A percentile compares a stretch with the other conserved stretches of the same genome.
Conservation (phyloP, 2,329 filamentous ascomycete genomes). For the Aureobasidium sp. region DNA sequence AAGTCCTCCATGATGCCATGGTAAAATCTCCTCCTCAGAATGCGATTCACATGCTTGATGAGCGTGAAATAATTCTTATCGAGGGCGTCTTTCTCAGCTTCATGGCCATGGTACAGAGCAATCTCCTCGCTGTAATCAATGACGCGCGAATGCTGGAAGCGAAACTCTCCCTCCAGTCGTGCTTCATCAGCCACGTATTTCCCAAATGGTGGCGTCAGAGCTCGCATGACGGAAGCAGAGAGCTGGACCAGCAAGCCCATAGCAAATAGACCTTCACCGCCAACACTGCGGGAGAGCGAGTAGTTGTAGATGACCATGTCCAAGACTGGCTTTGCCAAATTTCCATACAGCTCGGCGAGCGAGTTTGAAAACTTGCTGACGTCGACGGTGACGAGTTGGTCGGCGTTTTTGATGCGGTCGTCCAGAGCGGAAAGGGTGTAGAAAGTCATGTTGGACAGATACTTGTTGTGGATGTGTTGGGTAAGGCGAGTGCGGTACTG, state of each 20-base stretch:
- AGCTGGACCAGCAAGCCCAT: slow-evolving; percentile 93
- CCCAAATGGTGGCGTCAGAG: slow-evolving; percentile 89
- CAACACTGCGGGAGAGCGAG: slow-evolving; percentile 88
- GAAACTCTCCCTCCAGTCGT: slow-evolving; percentile 87
- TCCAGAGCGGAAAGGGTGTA: slow-evolving; percentile 93
- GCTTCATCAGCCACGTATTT: slow-evolving; percentile 98
- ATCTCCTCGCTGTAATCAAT: slow-evolving; percentile 97
- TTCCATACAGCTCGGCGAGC: slow-evolving; percentile 89
- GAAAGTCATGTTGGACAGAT: slow-evolving; percentile 95
- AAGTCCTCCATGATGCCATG: slow-evolving; percentile 99
- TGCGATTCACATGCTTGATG: slow-evolving; percentile 98
- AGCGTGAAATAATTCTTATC: slow-evolving; percentile 99
- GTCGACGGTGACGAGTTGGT: slow-evolving; percentile 94
- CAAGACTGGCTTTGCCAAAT: slow-evolving; percentile 85
- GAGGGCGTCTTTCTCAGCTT: slow-evolving; percentile 89
- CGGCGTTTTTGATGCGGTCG: slow-evolving; percentile 96
- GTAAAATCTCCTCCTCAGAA: slow-evolving; percentile 81
- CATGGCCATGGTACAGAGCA: slow-evolving; percentile 83
- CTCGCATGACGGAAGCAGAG: slow-evolving; percentile 87
- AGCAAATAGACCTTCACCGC: slow-evolving; percentile 88
- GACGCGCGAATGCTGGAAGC: slow-evolving; percentile 86
- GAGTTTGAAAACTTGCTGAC: slow-evolving; percentile 95
- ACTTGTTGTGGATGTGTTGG: slow-evolving; percentile 91
- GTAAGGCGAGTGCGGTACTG: slow-evolving; percentile 90
- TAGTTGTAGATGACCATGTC: slow-evolving; percentile 98